Base-by-base conservation (phyloP, 352 stramenopile genomes). In the Globisporangium emineosum region DNA sequence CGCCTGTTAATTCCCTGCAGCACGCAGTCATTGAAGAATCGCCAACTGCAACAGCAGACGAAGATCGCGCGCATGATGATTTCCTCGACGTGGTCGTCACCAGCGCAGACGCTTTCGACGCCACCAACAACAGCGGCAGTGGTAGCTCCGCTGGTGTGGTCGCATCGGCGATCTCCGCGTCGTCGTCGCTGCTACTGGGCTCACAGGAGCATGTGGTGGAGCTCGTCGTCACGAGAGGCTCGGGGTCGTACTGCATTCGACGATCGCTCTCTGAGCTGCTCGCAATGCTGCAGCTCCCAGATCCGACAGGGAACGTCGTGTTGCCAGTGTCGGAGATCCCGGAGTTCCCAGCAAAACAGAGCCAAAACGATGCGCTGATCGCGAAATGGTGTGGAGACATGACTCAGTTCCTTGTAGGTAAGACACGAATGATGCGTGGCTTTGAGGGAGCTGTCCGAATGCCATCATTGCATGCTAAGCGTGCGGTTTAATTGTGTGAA, bases 371-470 rank as follows among this genome's bases (percentile, higher is more conserved):
- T 42, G 70, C 79, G 0, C 30, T 73, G 33, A 69, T 91, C n/a
- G 83, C 83, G 5, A 73, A 86, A 62, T 91, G 83, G 83, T 91
- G 83, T 29, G 69, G 67, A 23, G 68, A 86, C 1, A 88, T 91
- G 77, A 89, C 77, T 12, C 37, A 50, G 27, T 91, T 83, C 65
- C 57, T 91, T 6, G 72, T 70, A 53, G 72, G 72, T 79, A 50
- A 29, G 29, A 10, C n/a, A 12, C 10, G 4, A 12, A 19, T 9
- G 23, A 17, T 27, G 8, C 29, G 13, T 37, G 32, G 5, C 27
- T 17, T 52, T 27, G 19, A 7, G 33, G 5, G 29, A n/a, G 40
- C 19, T 47, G 15, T 23, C 23, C 9, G 17, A 7, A 19, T 5
- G 35, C 12, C 19, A 5, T 7, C 5, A 5, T 3, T 12, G 23